Conservation (phyloP, 1,284 basidiomycete species). For the Polyporus tsugae region DNA sequence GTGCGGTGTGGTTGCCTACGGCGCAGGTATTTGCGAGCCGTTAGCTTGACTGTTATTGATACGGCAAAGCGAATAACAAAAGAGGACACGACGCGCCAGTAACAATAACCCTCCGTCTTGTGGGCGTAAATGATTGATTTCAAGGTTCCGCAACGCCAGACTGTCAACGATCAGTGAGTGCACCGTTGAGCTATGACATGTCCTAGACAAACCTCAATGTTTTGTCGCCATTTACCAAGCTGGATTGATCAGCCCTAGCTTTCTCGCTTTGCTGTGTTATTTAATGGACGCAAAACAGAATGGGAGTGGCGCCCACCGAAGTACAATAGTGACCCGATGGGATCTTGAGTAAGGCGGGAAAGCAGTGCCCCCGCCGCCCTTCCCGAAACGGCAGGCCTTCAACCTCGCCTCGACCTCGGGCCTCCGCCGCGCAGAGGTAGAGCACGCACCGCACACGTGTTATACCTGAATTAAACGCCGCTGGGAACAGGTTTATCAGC, state of each 20-base stretch:
- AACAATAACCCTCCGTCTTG: background rate
- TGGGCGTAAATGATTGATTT: background rate
- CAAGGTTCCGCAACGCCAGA: background rate
- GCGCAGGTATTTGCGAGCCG: background rate
- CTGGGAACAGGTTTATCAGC: background rate
- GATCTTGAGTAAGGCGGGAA: background rate
- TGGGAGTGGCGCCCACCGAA: background rate
- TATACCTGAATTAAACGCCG: background rate
- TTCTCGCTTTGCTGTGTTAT: background rate
- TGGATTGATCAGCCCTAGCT: background rate
- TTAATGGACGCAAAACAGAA: background rate
- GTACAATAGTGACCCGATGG: background rate
- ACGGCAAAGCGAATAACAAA: background rate
- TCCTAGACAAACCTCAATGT: no score
- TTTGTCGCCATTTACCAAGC: background rate
- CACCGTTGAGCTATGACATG: background rate
- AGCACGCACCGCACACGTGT: background rate
- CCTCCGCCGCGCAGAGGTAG: background rate
- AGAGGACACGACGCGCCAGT: background rate
- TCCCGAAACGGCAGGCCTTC: background rate
- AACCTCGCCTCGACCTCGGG: background rate
- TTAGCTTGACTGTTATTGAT: background rate
- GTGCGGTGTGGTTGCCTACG: background rate
- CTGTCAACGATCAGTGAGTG: background rate
- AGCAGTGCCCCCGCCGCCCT: background rate